phyloP scores from a whole-genome alignment of 225 moss, liverwort and hornwort genomes.

The Pleurozium schreberi region DNA sequence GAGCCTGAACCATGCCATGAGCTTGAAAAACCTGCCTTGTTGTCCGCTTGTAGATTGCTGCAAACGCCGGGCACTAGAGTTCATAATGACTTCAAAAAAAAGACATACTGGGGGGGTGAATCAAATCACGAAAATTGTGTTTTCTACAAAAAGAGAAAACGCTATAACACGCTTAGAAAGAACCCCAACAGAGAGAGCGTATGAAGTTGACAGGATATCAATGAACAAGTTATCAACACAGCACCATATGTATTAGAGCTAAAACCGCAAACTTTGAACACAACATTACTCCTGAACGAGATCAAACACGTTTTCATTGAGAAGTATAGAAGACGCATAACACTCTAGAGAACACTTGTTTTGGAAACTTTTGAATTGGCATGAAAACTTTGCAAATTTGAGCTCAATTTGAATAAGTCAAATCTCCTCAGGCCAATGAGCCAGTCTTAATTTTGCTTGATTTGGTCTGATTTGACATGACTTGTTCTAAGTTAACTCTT shows the following conservation, averaged over 20 bases:
- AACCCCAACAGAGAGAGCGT: neutral
- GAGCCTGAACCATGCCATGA: conserved; percentile 76
- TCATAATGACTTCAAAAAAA: neutral
- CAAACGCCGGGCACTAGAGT: neutral
- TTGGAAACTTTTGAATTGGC: neutral
- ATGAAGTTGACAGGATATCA: neutral
- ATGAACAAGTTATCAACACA: neutral
- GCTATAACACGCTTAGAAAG: neutral
- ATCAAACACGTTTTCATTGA: neutral
- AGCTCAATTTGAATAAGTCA: neutral
- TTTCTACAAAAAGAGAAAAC: neutral
- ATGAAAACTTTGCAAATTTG: neutral
- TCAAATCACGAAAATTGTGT: neutral
- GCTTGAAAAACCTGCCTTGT: conserved; percentile 87
- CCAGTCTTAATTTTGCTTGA: neutral
- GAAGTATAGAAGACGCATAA: neutral
- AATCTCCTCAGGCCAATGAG: neutral
- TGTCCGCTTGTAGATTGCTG: conserved; percentile 94
- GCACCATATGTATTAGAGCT: neutral
- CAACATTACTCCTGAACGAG: neutral
- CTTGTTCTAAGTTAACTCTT: neutral
- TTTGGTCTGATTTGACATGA: neutral
- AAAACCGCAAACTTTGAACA: neutral
- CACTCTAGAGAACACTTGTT: neutral
- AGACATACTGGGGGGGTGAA: neutral